phyloP scores from a whole-genome alignment of 2,329 filamentous ascomycete species.

The Colletotrichum plurivorum region DNA sequence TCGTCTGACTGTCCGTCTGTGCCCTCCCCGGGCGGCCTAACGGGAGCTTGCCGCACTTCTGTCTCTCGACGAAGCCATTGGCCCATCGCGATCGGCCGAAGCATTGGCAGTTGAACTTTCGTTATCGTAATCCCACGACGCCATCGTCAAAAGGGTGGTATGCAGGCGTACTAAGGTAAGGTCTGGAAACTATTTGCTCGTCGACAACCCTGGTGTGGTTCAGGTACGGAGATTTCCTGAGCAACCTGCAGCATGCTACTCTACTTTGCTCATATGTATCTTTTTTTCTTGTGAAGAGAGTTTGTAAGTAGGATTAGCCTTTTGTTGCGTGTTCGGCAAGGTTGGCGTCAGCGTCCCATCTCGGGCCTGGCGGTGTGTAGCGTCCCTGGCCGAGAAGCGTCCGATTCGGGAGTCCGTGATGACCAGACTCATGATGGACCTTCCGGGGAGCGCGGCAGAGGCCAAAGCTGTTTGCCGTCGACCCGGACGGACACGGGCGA shows the following conservation, averaged over 20 bases:
- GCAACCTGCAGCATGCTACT: slow-evolving; percentile 14
- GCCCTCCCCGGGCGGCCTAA: slow-evolving; percentile 25
- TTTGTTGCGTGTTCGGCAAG: slow-evolving; percentile 22
- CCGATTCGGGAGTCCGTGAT: slow-evolving; percentile 9
- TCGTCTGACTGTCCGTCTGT: slow-evolving; percentile 31
- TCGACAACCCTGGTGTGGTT: neutral
- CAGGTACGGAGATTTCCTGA: neutral
- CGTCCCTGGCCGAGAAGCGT: slow-evolving; percentile 9
- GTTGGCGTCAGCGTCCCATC: slow-evolving; percentile 29
- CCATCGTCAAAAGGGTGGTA: slow-evolving; percentile 20
- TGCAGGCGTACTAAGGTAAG: neutral
- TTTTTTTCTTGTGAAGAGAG: slow-evolving; percentile 1
- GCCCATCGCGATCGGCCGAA: slow-evolving; percentile 20
- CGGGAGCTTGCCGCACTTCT: slow-evolving; percentile 32
- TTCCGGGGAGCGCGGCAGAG: neutral
- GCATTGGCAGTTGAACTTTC: slow-evolving; percentile 6
- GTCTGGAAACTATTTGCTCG: slow-evolving; percentile 4
- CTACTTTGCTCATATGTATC: slow-evolving; percentile 31
- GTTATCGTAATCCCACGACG: slow-evolving; percentile 25
- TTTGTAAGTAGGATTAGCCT: slow-evolving; percentile 16
- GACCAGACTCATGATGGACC: slow-evolving; percentile 7
- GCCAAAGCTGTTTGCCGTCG: neutral
- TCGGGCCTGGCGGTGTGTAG: neutral
- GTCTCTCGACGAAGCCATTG: slow-evolving; percentile 19
- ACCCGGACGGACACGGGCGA: slow-evolving; percentile 4